phyloP scores from a whole-genome alignment of 73 alveolate genomes.

The Durusdinium trenchii region DNA sequence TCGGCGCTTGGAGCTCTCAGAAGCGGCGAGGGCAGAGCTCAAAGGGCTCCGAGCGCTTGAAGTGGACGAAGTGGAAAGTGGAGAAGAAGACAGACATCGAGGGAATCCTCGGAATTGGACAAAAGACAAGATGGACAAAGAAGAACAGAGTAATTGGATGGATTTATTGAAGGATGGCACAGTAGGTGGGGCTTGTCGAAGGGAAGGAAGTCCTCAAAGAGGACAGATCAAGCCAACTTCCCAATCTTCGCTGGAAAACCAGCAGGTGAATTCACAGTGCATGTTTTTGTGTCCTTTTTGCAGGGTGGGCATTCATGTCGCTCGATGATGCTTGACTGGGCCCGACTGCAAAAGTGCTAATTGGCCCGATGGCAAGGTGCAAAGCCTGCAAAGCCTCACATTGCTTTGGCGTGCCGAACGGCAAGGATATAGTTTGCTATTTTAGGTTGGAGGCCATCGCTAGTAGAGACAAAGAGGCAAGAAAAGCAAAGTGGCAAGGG shows the following conservation, averaged over 20 bases:
- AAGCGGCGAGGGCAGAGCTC: not conserved
- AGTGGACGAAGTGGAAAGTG: not conserved
- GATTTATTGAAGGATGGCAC: no score
- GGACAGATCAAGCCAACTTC: not conserved
- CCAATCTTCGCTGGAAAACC: not conserved
- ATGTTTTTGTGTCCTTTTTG: conserved; percentile 78
- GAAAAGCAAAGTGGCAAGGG: no score
- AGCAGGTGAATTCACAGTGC: conserved; percentile 51
- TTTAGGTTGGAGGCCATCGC: no score
- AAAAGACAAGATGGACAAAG: no score
- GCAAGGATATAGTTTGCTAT: no score
- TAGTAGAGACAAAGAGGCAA: no score
- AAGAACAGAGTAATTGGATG: no score
- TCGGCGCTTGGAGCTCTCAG: not conserved
- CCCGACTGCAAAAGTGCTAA: not conserved
- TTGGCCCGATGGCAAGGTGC: not conserved
- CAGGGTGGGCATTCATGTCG: conserved; percentile 31
- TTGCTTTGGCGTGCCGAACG: conserved; percentile 23
- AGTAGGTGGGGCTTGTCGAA: no score
- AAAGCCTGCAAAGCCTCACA: not conserved
- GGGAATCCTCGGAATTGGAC: no score
- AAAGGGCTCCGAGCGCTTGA: not conserved
- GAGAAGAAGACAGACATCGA: not conserved
- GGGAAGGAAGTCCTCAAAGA: no score
- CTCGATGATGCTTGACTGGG: not conserved